Base-by-base conservation (phyloP, 192 early-diverging fungal species). In the Coemansia sp. region DNA sequence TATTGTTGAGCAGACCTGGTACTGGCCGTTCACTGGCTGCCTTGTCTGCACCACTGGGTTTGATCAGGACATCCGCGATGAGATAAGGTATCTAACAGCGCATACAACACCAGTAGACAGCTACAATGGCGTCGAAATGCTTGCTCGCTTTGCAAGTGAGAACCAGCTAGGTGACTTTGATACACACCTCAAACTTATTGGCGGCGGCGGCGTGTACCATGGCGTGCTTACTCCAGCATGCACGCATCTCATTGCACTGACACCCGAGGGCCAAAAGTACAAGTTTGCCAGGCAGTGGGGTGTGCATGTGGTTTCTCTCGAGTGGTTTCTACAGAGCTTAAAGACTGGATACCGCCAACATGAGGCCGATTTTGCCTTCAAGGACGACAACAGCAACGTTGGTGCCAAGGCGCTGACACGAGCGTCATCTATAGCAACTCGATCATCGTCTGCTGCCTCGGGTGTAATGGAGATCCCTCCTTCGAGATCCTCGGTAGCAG, bases 41-140 rank as follows among this genome's bases (percentile, higher is more conserved):
- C 54, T 57, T 21, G 58, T 82, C 19, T 77, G 75, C 61, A 65
- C 75, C 0, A 82, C 80, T 5, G 80, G 80, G 1, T 71, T 82
- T 29, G 29, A 50, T n/a, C 12, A 43, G 2, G 67, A 72, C 10
- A 16, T 75, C 16, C 79, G 74, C 19, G 68, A 67, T 16, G 65
- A 82, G 51, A 82, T 82, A 4, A 71, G 65, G 21, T 48, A 43
- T 0, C 55, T 77, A 12, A 62, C 65, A 6, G 52, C 50, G 10
- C 35, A 29, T 9, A 43, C 23, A 0, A 19, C 35, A 26, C 57
- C 16, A 0, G 7, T 16, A 4, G 55, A 58, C 35, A 14, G 31
- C 31, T 38, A 48, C 49, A 38, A 27, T 9, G 19, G 49, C 21
- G 17, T 12, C 0, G 12, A 21, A 11, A 17, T 58, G 16, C 51